These are phyloP conservation scores for Eutrema salsugineum DNA, from an alignment of 441 rosid genomes.

Conservation along the genomic window DNA sequence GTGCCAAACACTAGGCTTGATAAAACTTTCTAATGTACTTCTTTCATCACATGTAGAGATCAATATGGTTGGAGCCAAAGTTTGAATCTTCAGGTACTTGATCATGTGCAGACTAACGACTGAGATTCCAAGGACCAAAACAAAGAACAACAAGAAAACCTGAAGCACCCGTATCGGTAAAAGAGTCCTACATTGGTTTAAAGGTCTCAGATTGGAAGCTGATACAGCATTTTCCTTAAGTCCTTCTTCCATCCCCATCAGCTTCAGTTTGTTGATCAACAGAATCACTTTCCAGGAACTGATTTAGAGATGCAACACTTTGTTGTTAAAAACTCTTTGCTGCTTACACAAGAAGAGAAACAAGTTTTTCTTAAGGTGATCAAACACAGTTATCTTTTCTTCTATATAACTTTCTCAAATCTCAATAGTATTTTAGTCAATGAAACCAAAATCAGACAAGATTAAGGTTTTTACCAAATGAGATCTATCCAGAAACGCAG, in stretches of 20 bases:
- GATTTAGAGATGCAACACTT: neutral
- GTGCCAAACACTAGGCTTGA: constrained; percentile 57
- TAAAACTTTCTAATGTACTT: constrained; percentile 39
- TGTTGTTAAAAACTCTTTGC: no score
- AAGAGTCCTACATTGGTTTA: constrained; percentile 36
- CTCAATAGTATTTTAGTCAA: neutral
- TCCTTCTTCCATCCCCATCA: constrained; percentile 47
- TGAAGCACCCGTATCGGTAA: constrained; percentile 53
- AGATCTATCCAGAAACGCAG: neutral
- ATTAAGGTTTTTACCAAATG: neutral
- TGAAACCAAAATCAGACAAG: neutral
- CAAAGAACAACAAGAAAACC: constrained; percentile 48
- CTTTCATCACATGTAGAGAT: constrained; percentile 40
- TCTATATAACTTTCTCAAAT: no score
- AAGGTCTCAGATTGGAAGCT: constrained; percentile 21
- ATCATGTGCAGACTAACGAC: constrained; percentile 52
- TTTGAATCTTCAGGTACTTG: constrained; percentile 44
- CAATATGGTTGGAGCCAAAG: constrained; percentile 37
- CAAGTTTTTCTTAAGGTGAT: no score
- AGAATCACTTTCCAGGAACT: neutral
- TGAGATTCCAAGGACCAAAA: constrained; percentile 52
- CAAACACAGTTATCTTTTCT: no score
- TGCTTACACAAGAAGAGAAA: no score
- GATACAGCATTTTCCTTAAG: constrained; percentile 40
- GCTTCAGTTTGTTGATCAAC: constrained; percentile 6